A percentile compares a stretch with the other conserved stretches of the same genome.
phyloP scores from a whole-genome alignment of 1,139 yeast genomes.

The Diutina rugosa region DNA sequence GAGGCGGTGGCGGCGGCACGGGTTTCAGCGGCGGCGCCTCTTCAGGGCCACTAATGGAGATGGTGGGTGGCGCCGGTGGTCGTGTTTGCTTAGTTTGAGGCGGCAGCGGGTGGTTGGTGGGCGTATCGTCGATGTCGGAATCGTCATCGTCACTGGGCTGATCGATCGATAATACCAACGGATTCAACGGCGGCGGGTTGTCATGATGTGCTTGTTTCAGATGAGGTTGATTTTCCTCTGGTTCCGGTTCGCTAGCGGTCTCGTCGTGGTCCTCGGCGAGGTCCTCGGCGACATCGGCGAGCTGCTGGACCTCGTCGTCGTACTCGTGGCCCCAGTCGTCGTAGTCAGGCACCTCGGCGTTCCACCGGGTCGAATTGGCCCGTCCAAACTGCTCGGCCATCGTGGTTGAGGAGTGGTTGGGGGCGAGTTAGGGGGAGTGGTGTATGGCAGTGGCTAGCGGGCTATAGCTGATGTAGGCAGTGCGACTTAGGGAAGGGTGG shows the following conservation, averaged over 20 bases:
- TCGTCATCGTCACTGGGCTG: neutral
- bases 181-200: neutral
- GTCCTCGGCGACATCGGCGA: neutral
- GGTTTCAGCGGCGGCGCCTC: neutral
- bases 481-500: no score
- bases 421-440: neutral
- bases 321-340: constrained; percentile 1
- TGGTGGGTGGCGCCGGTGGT: neutral
- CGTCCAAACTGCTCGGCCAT: constrained; percentile 2
- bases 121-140: neutral
- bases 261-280: neutral
- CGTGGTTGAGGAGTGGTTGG: neutral
- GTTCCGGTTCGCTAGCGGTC: neutral
- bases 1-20: neutral
- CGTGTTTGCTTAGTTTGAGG: neutral
- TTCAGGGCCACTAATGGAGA: neutral
- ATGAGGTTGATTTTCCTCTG: neutral
- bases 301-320: neutral
- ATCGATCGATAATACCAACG: constrained; percentile 1
- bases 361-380: constrained; percentile 1
- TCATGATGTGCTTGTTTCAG: neutral
- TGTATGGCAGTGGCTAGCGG: neutral
- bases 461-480: no score
- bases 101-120: neutral
- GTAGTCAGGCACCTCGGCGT: neutral